These are phyloP conservation scores for Pseudozyma flocculosa DNA, from an alignment of 1,284 basidiomycete genomes.

Conservation along the genomic window DNA sequence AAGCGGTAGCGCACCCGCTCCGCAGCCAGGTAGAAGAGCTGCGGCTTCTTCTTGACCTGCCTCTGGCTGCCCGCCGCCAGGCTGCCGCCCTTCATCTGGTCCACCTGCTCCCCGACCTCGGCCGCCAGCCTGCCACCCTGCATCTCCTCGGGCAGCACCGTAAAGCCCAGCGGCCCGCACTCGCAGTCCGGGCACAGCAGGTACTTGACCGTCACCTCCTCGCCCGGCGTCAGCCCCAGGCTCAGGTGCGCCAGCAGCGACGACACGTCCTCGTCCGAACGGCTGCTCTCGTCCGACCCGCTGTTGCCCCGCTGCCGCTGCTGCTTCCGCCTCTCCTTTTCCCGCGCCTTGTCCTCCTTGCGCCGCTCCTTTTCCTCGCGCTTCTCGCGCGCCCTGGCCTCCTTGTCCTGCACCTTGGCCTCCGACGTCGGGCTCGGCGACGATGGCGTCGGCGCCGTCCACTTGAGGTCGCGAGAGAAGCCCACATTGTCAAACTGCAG, in stretches of 20 bases:
- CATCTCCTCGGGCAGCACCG: conserved; percentile 38
- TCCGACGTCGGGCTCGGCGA: conserved; percentile 2
- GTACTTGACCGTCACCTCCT: conserved; percentile 50
- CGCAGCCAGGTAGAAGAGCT: conserved; percentile 44
- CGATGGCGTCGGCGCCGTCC: conserved; percentile 25
- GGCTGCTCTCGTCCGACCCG: conserved; percentile 12
- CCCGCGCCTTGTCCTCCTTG: background rate
- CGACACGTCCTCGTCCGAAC: conserved; percentile 22
- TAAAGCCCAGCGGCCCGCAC: conserved; percentile 53
- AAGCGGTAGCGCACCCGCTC: conserved; percentile 48
- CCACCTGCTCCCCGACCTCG: conserved; percentile 40
- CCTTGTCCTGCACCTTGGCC: conserved; percentile 7
- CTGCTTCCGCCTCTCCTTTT: background rate
- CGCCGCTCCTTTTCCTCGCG: background rate
- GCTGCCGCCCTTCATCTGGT: conserved; percentile 20
- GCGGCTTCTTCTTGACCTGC: conserved; percentile 14
- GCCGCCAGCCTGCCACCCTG: conserved; percentile 41
- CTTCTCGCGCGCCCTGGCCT: conserved; percentile 13
- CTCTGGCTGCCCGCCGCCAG: conserved; percentile 1
- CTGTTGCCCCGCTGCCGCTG: conserved; percentile 10
- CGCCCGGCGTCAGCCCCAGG: conserved; percentile 35
- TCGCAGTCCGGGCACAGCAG: conserved; percentile 56
- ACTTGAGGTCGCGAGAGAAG: conserved; percentile 49
- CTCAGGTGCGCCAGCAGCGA: conserved; percentile 25
- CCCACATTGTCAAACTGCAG: conserved; percentile 55